phyloP scores from a whole-genome alignment of 2,329 filamentous ascomycete genomes.

The Scedosporium dehoogii region DNA sequence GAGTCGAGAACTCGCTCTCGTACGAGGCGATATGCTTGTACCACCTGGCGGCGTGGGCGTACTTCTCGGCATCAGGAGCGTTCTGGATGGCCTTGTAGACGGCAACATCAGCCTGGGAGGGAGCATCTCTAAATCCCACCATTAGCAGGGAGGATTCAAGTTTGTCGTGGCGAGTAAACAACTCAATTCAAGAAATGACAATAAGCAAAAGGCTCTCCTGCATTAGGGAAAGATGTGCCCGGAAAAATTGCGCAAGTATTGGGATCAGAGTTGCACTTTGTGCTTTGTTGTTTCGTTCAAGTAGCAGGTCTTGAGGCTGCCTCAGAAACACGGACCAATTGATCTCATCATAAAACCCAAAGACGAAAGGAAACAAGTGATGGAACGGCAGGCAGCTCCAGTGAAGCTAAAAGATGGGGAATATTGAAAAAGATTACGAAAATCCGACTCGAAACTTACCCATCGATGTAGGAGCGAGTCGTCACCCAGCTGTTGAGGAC shows the following conservation, averaged over 20 bases:
- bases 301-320: constrained; percentile 83
- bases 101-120: constrained; percentile 92
- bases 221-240: background rate
- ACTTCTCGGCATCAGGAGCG: constrained; percentile 72
- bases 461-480: constrained; percentile 72
- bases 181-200: background rate
- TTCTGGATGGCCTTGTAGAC: constrained; percentile 81
- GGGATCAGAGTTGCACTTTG: constrained; percentile 64
- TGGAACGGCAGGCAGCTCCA: constrained; percentile 7
- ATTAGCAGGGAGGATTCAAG: constrained; percentile 6
- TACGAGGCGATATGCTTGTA: constrained; percentile 97
- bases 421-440: background rate
- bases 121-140: constrained; percentile 34
- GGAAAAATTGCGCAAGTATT: constrained; percentile 5
- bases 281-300: constrained; percentile 65
- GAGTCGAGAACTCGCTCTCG: constrained; percentile 83
- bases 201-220: too few species aligned
- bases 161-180: too few species aligned
- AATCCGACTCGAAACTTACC: constrained; percentile 46
- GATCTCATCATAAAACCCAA: constrained; percentile 54
- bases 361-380: background rate
- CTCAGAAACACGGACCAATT: constrained; percentile 94
- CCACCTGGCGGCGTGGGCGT: constrained; percentile 91
- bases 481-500: constrained; percentile 64
- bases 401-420: constrained; percentile 8